phyloP scores from a whole-genome alignment of 164 flowering plant species.

The Taxillus chinensis region DNA sequence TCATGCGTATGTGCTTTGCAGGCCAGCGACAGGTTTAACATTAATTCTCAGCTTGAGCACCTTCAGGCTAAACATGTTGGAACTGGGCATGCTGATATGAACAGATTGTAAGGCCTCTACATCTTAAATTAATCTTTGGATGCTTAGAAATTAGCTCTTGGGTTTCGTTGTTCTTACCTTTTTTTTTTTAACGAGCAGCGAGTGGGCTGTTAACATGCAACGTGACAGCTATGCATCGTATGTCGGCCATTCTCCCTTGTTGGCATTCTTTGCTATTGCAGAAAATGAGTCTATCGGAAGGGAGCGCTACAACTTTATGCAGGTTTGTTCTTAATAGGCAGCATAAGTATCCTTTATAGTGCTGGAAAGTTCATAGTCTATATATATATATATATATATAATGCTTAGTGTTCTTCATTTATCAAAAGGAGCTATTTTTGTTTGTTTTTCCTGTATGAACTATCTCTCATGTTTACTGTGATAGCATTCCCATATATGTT shows the following conservation, averaged over 20 bases:
- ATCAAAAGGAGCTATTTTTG: no score
- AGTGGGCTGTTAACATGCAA: slow-evolving; percentile 98
- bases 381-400: no score
- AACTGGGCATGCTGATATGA: slow-evolving; percentile 93
- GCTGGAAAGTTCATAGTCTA: neutral
- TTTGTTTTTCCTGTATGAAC: no score
- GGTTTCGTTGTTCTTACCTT: neutral
- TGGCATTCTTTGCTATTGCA: slow-evolving; percentile 82
- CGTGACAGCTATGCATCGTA: slow-evolving; percentile 96
- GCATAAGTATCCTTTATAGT: neutral
- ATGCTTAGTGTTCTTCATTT: no score
- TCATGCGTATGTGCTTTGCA: slow-evolving; percentile 15
- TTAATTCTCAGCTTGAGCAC: slow-evolving; percentile 97
- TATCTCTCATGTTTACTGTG: no score
- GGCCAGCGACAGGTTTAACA: slow-evolving; percentile 98
- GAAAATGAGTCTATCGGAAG: slow-evolving; percentile 98
- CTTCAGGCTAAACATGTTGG: slow-evolving; percentile 98
- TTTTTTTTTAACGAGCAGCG: slow-evolving; percentile 32
- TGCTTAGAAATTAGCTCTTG: neutral
- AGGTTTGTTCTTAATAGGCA: slow-evolving; percentile 32
- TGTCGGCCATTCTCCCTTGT: slow-evolving; percentile 78
- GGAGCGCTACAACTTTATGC: slow-evolving; percentile 96
- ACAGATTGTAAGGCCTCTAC: slow-evolving; percentile 55
- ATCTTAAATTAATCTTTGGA: neutral
- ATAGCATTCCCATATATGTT: neutral